Evolutionary conservation across 2,329 filamentous ascomycete species (phyloP), one percentile per base, ranked within the genome.

Genomic region (Neonectria ditissima): DNA sequence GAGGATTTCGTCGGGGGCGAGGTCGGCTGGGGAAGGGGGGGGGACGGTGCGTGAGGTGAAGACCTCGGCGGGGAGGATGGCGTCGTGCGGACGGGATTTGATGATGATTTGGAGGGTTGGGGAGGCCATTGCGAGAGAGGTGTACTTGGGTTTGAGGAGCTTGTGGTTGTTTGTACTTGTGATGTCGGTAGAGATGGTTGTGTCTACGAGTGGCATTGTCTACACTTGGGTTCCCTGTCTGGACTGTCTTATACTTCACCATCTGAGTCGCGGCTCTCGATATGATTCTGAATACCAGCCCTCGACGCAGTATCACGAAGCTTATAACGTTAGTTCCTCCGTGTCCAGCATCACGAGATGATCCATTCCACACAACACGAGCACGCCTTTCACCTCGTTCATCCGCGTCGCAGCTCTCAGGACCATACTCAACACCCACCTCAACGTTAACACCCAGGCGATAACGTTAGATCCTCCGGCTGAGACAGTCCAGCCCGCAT

Each of bases 1-100:
- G 53, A 92, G 82, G 59, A 92, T 80, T 73, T 92, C 80, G 72
- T 88, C 88, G 80, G 87, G 83, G 74, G 88, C 84, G 32, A 90
- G 80, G 63, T 85, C 81, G n/a, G n/a, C 44, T 14, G 4, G n/a
- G 11, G 80, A 74, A 73, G 82, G 82, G 5, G 84, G 79, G 2
- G 83, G 79, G 11, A 80, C 78, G 59, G 80, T 80, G 69, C 85
- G 81, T 32, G 82, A 68, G 44, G 77, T 81, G 79, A 91, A 91
- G 20, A 88, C 90, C 74, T 87, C 77, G 57, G 86, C 86, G 0
- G 86, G 85, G 50, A 89, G 73, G 74, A 91, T 87, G 61, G 80
- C 74, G 54, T 76, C 80, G 58, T 76, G 81, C 7, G 89, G 89
- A 52, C 89, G 81, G 74, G 89, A 81, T 47, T 85, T 86, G 50